A percentile compares a stretch with the other conserved stretches of the same genome.
phyloP scores from a whole-genome alignment of 257 asterid genomes.

The Cruciata laevipes region DNA sequence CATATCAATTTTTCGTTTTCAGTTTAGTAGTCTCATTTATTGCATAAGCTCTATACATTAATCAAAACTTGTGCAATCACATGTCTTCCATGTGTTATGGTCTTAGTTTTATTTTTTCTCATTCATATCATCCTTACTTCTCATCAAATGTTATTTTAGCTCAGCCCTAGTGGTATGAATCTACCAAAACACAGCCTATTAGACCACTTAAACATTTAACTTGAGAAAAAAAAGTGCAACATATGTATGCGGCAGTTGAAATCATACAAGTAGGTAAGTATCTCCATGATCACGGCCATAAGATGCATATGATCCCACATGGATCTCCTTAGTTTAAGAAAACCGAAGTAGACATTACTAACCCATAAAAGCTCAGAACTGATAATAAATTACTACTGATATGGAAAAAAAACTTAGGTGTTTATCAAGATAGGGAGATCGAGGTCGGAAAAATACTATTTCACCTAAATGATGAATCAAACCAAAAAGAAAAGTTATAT shows the following conservation, averaged over 20 bases:
- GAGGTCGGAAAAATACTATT: not conserved
- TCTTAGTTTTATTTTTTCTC: not conserved
- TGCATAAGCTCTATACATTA: not conserved
- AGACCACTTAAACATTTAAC: not conserved
- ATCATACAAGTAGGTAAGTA: not conserved
- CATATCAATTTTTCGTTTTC: not conserved
- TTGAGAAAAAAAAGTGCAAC: not conserved
- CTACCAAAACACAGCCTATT: not conserved
- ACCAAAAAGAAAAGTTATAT: not conserved
- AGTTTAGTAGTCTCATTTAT: not conserved
- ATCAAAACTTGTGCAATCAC: not conserved
- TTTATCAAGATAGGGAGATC: not conserved
- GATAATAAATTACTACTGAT: not conserved
- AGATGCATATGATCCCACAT: not conserved
- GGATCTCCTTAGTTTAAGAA: not conserved
- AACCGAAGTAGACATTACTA: not conserved
- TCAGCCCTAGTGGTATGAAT: not conserved
- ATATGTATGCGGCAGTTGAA: not conserved
- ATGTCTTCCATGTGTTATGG: not conserved
- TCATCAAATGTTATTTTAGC: not conserved
- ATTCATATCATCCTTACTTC: not conserved
- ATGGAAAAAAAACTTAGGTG: constrained; percentile 5
- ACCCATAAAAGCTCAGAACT: not conserved
- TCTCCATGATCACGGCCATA: not conserved
- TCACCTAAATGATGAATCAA: not conserved